Base-by-base conservation (phyloP, 371 early-diverging fungal species). In the Mucor saturninus region DNA sequence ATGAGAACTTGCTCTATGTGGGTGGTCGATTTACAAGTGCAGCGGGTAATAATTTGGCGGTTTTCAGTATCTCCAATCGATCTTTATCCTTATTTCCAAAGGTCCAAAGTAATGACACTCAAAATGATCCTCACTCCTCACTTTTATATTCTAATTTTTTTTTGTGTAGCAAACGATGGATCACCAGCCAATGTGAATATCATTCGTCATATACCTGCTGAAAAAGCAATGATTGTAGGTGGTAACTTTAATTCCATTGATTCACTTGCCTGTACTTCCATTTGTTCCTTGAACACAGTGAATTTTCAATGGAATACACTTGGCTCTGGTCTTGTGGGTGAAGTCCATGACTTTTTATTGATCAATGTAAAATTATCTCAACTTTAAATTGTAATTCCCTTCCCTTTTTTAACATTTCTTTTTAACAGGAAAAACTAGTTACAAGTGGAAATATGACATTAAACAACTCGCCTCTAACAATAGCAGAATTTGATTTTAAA, bases 221-320 rank as follows among this genome's bases (percentile, higher is more conserved):
- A 65, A 30, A 57, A 62, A 0, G 30, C 54, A 14, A 66, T 87
- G 7, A 46, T 84, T 29, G 62, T 89, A 5, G 87, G 76, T n/a
- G 89, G 89, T 8, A 75, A 75, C 30, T 89, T 89, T 61, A 73
- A 69, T 6, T 74, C 77, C 1, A 73, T 83, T n/a, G 87, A 82
- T 0, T 70, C 65, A 1, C 46, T 83, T n/a, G 31, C 51, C 0
- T 89, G 89, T 35, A 46, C 75, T 13, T 63, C 66, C 14, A 57
- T 89, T 7, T 89, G 89, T 58, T 48, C 62, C 1, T 57, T 83
- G 1, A 67, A 72, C 43, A 64, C 71, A 3, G 59, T 6, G 0
- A 71, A 38, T n/a, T 49, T 69, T 40, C 80, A 79, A 56, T 83
- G 83, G 83, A 74, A 64, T 26, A 69, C 69, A 26, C 65, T 80